A percentile compares a stretch with the other conserved stretches of the same genome.
Conservation (phyloP, 169 alveolate species). For the Theileria luwenshuni region DNA sequence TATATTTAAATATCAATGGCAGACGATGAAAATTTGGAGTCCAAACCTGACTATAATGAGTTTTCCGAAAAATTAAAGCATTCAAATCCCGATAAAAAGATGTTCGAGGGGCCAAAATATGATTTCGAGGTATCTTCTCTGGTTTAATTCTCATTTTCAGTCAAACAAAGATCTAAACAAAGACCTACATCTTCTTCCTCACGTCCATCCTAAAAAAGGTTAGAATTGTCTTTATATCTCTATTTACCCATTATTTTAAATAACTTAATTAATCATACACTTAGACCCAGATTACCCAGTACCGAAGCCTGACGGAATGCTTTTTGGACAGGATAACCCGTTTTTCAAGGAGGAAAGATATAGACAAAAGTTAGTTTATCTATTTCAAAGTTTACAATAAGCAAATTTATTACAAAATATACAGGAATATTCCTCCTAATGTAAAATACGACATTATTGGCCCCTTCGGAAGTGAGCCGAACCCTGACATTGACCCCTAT, state of each 20-base stretch:
- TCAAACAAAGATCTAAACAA: neutral
- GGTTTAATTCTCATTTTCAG: neutral
- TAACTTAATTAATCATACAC: neutral
- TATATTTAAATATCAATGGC: too few species aligned
- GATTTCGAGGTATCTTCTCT: conserved; percentile 10
- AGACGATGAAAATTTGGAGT: neutral
- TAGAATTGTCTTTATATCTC: neutral
- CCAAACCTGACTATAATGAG: conserved; percentile 6
- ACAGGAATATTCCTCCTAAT: conserved; percentile 25
- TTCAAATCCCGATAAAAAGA: neutral
- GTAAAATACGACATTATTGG: conserved; percentile 76
- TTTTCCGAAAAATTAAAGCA: neutral
- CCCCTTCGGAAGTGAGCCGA: conserved; percentile 77
- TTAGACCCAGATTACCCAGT: conserved; percentile 19
- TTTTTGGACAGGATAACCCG: conserved; percentile 77
- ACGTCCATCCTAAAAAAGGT: conserved; percentile 1
- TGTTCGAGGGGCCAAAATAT: neutral
- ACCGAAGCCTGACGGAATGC: conserved; percentile 75
- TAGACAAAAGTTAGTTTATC: conserved; percentile 30
- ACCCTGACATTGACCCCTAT: conserved; percentile 65
- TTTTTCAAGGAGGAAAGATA: conserved; percentile 55
- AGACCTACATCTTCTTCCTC: conserved; percentile 27
- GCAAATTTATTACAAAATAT: neutral
- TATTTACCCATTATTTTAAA: neutral
- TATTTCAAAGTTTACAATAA: neutral